Base-by-base conservation (phyloP, 2,329 filamentous ascomycete genomes). In the Aspergillus tamarii region DNA sequence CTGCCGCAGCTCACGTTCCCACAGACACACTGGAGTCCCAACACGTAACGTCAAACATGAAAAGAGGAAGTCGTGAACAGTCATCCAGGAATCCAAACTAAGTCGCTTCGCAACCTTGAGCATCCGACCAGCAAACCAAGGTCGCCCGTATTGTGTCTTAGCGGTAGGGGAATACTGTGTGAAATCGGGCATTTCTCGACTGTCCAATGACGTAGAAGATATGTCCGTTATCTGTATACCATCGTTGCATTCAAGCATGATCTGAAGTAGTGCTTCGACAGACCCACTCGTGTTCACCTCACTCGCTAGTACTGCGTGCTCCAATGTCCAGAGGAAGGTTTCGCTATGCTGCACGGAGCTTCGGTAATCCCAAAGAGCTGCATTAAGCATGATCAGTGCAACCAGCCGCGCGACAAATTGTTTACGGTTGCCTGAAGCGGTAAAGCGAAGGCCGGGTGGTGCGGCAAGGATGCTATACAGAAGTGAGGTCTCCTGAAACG, bases 71-170 rank as follows among this genome's bases (percentile, higher is more conserved):
- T 74, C 69, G 62, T 73, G 76, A n/a, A 81, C 63, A 3, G 63
- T 70, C 61, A 76, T 67, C 75, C 78, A 80, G 4, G 70, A 75
- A 8, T 71, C 65, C 14, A 70, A 62, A 26, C 73, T 69, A 21
- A 80, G 57, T 19, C 78, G 73, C 59, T 78, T 79, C 4, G 76
- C 75, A 48, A 80, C 70, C 59, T 80, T 80, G 53, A 80, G 62
- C 76, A 80, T 79, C 9, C 77, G 73, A 1, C 76, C 76, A 1
- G 73, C 74, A 58, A 79, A 78, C 78, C 78, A 80, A 2, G 77
- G 78, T 21, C 78, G 71, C 23, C 71, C 70, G 34, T 69, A 75
- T 11, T 73, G 70, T 4, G 74, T 72, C 10, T 57, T 62, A 19
- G 66, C 67, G 1, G 63, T 64, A 1, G 69, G 62, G 1, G 71